Evolutionary conservation across 768 basidiomycete genomes (phyloP).

Genomic region (Phaeotremella skinneri): DNA sequence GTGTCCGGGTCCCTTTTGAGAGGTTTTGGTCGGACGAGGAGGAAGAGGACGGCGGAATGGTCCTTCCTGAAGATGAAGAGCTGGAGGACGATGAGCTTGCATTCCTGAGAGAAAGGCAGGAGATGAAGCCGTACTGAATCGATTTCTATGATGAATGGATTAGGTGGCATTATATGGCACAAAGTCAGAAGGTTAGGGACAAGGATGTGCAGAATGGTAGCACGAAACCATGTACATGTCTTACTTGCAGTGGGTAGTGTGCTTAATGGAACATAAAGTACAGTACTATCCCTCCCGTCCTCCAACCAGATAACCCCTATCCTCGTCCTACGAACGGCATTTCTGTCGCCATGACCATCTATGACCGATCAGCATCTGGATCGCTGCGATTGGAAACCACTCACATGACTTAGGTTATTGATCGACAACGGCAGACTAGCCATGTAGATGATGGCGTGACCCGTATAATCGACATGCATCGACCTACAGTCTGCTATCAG

Average conservation of each 20-base stretch:
- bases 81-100: conserved; percentile 43
- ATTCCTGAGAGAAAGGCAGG: conserved; percentile 42
- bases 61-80: conserved; percentile 35
- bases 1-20: conserved; percentile 48
- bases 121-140: conserved; percentile 49
- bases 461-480: conserved; percentile 62
- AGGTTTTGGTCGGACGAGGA: conserved; percentile 37
- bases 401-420: conserved; percentile 68
- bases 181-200: too few relatives aligned
- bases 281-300: not conserved
- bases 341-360: conserved; percentile 31
- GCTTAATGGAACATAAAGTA: not conserved
- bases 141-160: too few relatives aligned
- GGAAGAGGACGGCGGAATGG: conserved; percentile 19
- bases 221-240: too few relatives aligned
- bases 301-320: conserved; percentile 2
- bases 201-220: too few relatives aligned
- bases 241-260: too few relatives aligned
- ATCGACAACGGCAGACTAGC: conserved; percentile 67
- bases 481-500: not conserved
- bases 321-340: conserved; percentile 44
- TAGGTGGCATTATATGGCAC: too few relatives aligned
- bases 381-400: conserved; percentile 34
- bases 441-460: conserved; percentile 66
- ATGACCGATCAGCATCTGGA: not conserved